Percentiles rank a stretch among this genome's conserved stretches.
phyloP scores from a whole-genome alignment of 2,329 filamentous ascomycete species.

The Aspergillus sp. region DNA sequence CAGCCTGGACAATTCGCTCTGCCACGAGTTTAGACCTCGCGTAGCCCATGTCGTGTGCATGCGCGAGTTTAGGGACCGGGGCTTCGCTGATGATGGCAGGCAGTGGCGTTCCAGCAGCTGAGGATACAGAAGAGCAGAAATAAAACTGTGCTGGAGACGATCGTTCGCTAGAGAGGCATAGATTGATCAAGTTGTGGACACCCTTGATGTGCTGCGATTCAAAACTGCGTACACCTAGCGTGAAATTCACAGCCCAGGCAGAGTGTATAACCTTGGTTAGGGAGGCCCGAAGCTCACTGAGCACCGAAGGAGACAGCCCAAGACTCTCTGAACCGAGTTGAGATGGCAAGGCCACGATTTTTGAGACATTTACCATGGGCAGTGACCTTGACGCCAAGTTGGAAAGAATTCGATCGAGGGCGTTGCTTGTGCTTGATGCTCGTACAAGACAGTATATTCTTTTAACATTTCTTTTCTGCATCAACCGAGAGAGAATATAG shows the following conservation, averaged over 20 bases:
- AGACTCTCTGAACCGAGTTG: slow-evolving; percentile 5
- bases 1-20: slow-evolving; percentile 36
- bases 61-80: slow-evolving; percentile 31
- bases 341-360: slow-evolving; percentile 7
- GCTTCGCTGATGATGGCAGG: slow-evolving; percentile 36
- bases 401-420: slow-evolving; percentile 10
- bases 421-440: neutral
- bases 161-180: slow-evolving; percentile 36
- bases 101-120: slow-evolving; percentile 38
- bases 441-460: slow-evolving; percentile 12
- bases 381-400: slow-evolving; percentile 7
- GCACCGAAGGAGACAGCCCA: neutral
- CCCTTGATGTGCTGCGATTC: slow-evolving; percentile 54
- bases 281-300: slow-evolving; percentile 41
- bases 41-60: slow-evolving; percentile 47
- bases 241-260: slow-evolving; percentile 68
- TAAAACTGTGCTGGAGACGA: slow-evolving; percentile 43
- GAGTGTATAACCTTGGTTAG: slow-evolving; percentile 60
- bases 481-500: slow-evolving; percentile 54
- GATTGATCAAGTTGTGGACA: slow-evolving; percentile 46
- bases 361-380: slow-evolving; percentile 8
- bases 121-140: slow-evolving; percentile 54
- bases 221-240: slow-evolving; percentile 57
- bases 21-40: slow-evolving; percentile 42
- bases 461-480: slow-evolving; percentile 5